Conservation (phyloP, 192 early-diverging fungal species). For the Coemansia sp. region DNA sequence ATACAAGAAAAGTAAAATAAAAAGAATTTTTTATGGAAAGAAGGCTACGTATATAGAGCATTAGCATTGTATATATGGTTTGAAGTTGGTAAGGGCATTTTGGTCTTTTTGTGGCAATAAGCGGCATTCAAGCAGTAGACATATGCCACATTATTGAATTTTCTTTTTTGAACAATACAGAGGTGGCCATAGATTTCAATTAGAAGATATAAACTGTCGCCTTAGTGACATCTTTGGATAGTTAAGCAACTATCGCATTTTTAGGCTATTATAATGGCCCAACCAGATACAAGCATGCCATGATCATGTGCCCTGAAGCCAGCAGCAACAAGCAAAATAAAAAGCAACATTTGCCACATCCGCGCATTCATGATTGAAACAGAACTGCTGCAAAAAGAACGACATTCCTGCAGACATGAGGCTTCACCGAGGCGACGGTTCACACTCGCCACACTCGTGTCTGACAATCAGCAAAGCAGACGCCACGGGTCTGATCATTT, state of each 20-base stretch:
- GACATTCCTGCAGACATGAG: neutral
- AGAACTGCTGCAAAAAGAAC: neutral
- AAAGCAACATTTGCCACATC: neutral
- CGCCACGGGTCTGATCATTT: neutral
- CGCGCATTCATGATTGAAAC: neutral
- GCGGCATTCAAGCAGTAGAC: neutral
- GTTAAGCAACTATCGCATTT: neutral
- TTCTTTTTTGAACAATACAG: neutral
- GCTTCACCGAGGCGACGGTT: neutral
- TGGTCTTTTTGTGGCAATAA: neutral
- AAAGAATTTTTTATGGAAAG: neutral
- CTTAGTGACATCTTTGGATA: neutral
- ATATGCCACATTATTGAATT: neutral
- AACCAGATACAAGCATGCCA: neutral
- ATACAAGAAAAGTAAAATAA: neutral
- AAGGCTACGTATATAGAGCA: neutral
- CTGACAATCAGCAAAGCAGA: neutral
- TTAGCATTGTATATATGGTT: neutral
- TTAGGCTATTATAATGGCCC: no score
- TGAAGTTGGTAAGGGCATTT: neutral
- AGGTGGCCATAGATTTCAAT: neutral
- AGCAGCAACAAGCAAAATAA: neutral
- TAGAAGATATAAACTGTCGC: neutral
- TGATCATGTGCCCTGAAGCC: neutral
- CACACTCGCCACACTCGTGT: neutral